Conservation (phyloP, 225 moss, liverwort and hornwort species). For the Antitrichia curtipendula region DNA sequence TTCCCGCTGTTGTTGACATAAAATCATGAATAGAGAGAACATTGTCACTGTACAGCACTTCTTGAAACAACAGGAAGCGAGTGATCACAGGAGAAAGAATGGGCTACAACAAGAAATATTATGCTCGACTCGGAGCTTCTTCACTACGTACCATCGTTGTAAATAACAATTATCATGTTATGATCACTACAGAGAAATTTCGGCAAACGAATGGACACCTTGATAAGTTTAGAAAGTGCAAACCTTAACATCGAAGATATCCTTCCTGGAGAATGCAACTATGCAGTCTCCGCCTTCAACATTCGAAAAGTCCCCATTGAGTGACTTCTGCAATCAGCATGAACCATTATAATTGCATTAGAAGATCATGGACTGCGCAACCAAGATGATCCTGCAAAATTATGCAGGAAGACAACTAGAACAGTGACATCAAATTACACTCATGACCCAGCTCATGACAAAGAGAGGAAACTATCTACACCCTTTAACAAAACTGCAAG, state of each 20-base stretch:
- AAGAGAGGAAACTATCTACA: not conserved
- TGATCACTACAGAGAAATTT: not conserved
- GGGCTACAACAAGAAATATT: not conserved
- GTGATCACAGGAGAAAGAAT: not conserved
- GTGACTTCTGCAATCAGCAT: slow-evolving; percentile 45
- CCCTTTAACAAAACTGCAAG: not conserved
- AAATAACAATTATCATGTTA: not conserved
- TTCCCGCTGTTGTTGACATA: slow-evolving; percentile 47
- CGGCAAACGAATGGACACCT: not conserved
- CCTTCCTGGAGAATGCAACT: slow-evolving; percentile 91
- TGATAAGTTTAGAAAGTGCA: not conserved
- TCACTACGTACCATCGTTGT: not conserved
- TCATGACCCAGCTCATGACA: not conserved
- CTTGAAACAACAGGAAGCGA: not conserved
- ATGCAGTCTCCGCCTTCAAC: slow-evolving; percentile 89
- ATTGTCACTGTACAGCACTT: not conserved
- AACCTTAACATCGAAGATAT: slow-evolving; percentile 97
- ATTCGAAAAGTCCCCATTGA: slow-evolving; percentile 80
- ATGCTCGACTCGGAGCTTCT: not conserved
- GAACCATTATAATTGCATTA: not conserved
- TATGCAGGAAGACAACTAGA: not conserved
- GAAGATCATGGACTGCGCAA: not conserved
- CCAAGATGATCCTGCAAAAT: not conserved
- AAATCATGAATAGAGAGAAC: not conserved
- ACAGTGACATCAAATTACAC: not conserved